These are phyloP conservation scores for Prototheca cutis DNA, from an alignment of 163 green algal genomes.

Conservation along the genomic window DNA sequence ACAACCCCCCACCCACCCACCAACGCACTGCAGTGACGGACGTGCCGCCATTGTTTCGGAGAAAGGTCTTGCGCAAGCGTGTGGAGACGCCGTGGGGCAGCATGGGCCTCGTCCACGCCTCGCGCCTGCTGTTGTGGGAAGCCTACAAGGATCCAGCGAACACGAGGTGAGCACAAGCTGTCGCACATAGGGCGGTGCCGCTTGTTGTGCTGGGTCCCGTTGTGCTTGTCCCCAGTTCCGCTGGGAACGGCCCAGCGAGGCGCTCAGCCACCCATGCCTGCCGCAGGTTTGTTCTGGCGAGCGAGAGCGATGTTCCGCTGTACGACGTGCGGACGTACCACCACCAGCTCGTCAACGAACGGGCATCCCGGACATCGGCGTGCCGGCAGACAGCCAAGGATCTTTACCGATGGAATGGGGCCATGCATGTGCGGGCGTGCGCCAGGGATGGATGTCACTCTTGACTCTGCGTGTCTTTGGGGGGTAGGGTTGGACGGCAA, in stretches of 20 bases:
- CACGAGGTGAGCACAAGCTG: constrained; percentile 7
- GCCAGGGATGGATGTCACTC: too few species aligned
- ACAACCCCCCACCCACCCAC: too few species aligned
- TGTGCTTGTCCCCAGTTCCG: too few species aligned
- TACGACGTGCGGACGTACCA: constrained; percentile 40
- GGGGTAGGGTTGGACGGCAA: background rate
- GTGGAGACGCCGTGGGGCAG: constrained; percentile 22
- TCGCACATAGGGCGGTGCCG: background rate
- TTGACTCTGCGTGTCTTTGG: background rate
- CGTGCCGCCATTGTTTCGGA: background rate
- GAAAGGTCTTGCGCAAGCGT: constrained; percentile 9
- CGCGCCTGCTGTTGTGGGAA: constrained; percentile 33
- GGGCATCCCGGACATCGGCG: constrained; percentile 29
- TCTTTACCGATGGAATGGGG: constrained; percentile 9
- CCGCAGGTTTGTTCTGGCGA: constrained; percentile 47
- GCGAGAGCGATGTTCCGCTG: constrained; percentile 42
- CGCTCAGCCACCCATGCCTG: background rate
- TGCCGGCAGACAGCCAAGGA: constrained; percentile 10
- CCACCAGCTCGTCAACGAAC: constrained; percentile 35
- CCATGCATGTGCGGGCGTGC: constrained; percentile 6
- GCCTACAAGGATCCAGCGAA: constrained; percentile 41
- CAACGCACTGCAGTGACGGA: too few species aligned
- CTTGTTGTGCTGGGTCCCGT: background rate
- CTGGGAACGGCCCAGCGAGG: background rate
- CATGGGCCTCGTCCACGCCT: constrained; percentile 25